Percentiles rank a stretch among this genome's conserved stretches.
Conservation (phyloP, 805 yeast genomes). For the Spathaspora sp. region DNA sequence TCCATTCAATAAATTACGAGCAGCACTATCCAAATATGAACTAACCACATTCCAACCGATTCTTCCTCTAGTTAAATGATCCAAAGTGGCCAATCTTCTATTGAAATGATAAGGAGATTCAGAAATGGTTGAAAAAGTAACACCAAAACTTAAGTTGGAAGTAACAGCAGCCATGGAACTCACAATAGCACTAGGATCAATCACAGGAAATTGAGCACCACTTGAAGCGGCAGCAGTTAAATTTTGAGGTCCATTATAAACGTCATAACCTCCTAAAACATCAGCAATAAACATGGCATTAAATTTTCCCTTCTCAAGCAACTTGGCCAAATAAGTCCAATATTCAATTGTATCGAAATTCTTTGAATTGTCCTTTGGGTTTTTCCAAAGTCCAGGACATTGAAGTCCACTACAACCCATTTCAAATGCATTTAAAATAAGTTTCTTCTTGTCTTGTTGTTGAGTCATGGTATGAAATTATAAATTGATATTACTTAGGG, state of each 20-base stretch:
- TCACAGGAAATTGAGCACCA: conserved; percentile 34
- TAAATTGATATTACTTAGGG: not conserved
- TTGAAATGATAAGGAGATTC: conserved; percentile 42
- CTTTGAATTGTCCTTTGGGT: conserved; percentile 32
- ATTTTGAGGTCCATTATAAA: conserved; percentile 38
- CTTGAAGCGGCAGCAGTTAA: conserved; percentile 29
- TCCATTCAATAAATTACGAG: conserved; percentile 36
- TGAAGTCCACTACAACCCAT: conserved; percentile 25
- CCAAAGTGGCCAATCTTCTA: conserved; percentile 42
- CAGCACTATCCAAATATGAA: conserved; percentile 40
- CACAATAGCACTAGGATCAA: conserved; percentile 35
- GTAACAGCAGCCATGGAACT: conserved; percentile 44
- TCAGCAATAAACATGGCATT: conserved; percentile 40
- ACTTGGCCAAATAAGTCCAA: conserved; percentile 36
- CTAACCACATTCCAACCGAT: conserved; percentile 49
- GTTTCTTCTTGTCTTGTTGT: conserved; percentile 7
- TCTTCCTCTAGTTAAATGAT: conserved; percentile 40
- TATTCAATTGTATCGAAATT: conserved; percentile 17
- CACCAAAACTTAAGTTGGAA: conserved; percentile 34
- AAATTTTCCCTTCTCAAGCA: conserved; percentile 37
- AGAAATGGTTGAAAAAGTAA: conserved; percentile 40
- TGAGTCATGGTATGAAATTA: not conserved
- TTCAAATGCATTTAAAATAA: conserved; percentile 36
- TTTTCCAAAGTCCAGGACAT: conserved; percentile 34
- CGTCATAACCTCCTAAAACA: conserved; percentile 38